Evolutionary conservation across 306 rosid species (phyloP).

Genomic region (Abrus precatorius): DNA sequence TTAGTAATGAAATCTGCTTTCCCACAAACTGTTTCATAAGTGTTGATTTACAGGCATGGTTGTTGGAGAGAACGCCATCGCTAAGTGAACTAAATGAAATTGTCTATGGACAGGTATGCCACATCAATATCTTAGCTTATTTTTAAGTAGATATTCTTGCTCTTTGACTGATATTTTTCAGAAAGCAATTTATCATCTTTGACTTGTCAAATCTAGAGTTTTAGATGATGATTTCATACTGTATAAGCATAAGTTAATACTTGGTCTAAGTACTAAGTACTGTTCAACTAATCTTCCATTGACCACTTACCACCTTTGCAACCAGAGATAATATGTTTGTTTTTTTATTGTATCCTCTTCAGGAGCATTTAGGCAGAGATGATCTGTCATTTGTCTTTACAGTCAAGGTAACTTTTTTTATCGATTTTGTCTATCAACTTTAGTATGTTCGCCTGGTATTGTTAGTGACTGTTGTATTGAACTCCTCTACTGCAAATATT

Average conservation of each 20-base stretch:
- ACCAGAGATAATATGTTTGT: slow-evolving; percentile 36
- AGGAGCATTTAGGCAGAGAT: slow-evolving; percentile 94
- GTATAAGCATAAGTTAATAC: slow-evolving; percentile 26
- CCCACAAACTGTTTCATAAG: slow-evolving; percentile 48
- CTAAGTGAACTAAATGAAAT: slow-evolving; percentile 90
- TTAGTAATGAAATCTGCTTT: slow-evolving; percentile 22
- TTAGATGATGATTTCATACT: slow-evolving; percentile 20
- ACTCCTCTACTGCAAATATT: neutral
- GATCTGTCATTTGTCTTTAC: slow-evolving; percentile 87
- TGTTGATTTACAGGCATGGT: slow-evolving; percentile 72
- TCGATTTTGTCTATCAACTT: slow-evolving; percentile 26
- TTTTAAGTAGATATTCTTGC: slow-evolving; percentile 31
- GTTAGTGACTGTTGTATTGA: slow-evolving; percentile 21
- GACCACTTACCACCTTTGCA: slow-evolving; percentile 34
- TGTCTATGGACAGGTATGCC: slow-evolving; percentile 92
- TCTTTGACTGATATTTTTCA: slow-evolving; percentile 27
- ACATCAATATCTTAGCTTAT: slow-evolving; percentile 28
- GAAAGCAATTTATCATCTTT: slow-evolving; percentile 38
- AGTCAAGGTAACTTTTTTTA: slow-evolving; percentile 71
- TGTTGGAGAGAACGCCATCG: slow-evolving; percentile 95
- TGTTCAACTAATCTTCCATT: slow-evolving; percentile 32
- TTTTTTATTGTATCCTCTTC: slow-evolving; percentile 45
- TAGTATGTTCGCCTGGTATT: slow-evolving; percentile 32
- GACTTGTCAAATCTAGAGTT: slow-evolving; percentile 32
- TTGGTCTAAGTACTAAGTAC: slow-evolving; percentile 4